Base-by-base conservation (phyloP, 106 monocot species). In the Dactylorhiza incarnata region DNA sequence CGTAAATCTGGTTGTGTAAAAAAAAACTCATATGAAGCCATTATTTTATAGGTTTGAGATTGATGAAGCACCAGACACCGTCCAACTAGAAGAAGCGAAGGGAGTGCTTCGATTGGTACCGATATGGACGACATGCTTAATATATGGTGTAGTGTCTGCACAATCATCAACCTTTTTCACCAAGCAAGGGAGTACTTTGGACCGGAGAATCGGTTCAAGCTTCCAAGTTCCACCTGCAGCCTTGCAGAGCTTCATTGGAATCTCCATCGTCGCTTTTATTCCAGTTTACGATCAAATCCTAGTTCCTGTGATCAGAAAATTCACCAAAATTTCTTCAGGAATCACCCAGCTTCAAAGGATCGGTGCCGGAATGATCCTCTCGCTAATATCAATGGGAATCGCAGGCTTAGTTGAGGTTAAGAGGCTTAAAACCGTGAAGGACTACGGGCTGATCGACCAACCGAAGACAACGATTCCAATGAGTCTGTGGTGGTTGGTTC, bases 401-500 rank as follows among this genome's bases (percentile, higher is more conserved):
- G 45, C 70, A 25, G 45, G 45, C 8, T 20, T 69, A 17, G 70
- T 70, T 43, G 70, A 46, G 45, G 24, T 23, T 9, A 70, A 70
- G 26, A 45, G 70, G 26, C 10, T 46, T 2, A 43, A 70, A 45
- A 70, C 45, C 17, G 45, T 14, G 4, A 70, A 19, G 45, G 70
- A 46, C 0, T 70, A 17, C 8, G 70, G 70, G 45, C 76, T 89
- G 1, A 75, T 84, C 26, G 86, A 89, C 68, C 23, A 67, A 9
- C 89, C 84, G 25, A 75, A 71, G 1, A 79, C 77, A 48, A 23
- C 79, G 16, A 50, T 89, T 47, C 86, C 86, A 17, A 89, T 89
- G 89, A 86, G 84, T 50, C 72, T 86, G 86, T n/a, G n/a, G 84
- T 89, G 86, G 89, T 71, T 89, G 80, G 78, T 80, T 65, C 89